phyloP scores from a whole-genome alignment of 192 early-diverging fungal species.

The Entophlyctis luteolus region DNA sequence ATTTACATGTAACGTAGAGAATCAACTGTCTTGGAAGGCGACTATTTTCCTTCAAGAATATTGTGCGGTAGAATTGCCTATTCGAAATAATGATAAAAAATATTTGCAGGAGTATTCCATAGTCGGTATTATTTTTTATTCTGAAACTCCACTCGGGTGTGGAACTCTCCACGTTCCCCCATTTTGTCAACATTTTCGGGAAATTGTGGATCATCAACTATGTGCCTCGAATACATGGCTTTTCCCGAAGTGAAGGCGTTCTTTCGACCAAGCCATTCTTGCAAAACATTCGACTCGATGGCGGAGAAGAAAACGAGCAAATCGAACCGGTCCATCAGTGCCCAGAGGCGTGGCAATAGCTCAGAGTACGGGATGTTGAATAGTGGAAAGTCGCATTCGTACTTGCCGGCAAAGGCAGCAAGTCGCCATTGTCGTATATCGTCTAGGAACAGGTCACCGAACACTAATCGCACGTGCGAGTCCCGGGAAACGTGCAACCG shows the following conservation, averaged over 20 bases:
- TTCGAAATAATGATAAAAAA: too few relatives aligned
- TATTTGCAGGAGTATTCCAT: too few relatives aligned
- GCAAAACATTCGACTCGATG: conserved; percentile 1
- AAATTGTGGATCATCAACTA: conserved; percentile 1
- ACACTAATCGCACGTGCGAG: too few relatives aligned
- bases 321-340: not conserved
- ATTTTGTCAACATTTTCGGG: conserved; percentile 48
- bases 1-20: too few relatives aligned
- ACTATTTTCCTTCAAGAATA: too few relatives aligned
- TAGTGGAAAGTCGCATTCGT: not conserved
- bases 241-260: too few relatives aligned
- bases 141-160: conserved; percentile 55
- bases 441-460: conserved; percentile 16
- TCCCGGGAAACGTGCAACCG: too few relatives aligned
- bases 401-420: not conserved
- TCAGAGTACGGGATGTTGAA: not conserved
- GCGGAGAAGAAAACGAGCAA: conserved; percentile 1
- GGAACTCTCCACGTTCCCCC: conserved; percentile 69
- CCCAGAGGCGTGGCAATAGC: conserved; percentile 7
- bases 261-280: not conserved
- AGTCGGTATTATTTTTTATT: too few relatives aligned
- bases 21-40: too few relatives aligned
- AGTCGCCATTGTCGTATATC: conserved; percentile 15
- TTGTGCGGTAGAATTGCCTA: too few relatives aligned
- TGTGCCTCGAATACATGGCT: too few relatives aligned